phyloP scores from a whole-genome alignment of 2,329 filamentous ascomycete genomes.

The Talaromyces sp. region DNA sequence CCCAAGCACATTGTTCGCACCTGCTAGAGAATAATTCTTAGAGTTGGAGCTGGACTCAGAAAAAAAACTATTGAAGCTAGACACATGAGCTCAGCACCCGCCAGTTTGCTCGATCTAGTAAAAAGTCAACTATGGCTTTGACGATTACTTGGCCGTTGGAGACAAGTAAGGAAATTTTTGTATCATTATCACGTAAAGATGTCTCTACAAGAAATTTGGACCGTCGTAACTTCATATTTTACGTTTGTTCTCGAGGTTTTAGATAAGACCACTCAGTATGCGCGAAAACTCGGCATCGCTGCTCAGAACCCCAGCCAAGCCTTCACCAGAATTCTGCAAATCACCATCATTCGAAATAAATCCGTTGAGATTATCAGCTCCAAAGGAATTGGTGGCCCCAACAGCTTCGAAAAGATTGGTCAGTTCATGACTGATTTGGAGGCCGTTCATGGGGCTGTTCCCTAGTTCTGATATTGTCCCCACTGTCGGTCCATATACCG shows the following conservation, averaged over 20 bases:
- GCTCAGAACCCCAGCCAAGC: slow-evolving; percentile 46
- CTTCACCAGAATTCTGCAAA: slow-evolving; percentile 43
- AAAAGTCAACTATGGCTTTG: slow-evolving; percentile 22
- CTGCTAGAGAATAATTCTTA: neutral
- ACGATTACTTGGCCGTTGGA: neutral
- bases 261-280: slow-evolving; percentile 60
- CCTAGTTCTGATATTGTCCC: slow-evolving; percentile 40
- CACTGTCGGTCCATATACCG: slow-evolving; percentile 46
- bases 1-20: neutral
- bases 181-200: neutral
- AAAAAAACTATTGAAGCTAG: too few species aligned
- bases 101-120: too few species aligned
- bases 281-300: slow-evolving; percentile 59
- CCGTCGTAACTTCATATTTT: neutral
- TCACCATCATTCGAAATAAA: slow-evolving; percentile 39
- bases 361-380: slow-evolving; percentile 38
- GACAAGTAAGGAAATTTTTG: too few species aligned
- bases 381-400: slow-evolving; percentile 49
- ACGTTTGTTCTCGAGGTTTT: neutral
- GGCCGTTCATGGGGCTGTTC: slow-evolving; percentile 55
- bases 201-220: neutral
- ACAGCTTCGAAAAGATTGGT: slow-evolving; percentile 63
- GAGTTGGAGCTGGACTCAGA: too few species aligned
- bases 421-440: slow-evolving; percentile 60
- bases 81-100: too few species aligned